Base-by-base conservation (phyloP, 495 filamentous ascomycete species). In the Chaetomium cochliodes region DNA sequence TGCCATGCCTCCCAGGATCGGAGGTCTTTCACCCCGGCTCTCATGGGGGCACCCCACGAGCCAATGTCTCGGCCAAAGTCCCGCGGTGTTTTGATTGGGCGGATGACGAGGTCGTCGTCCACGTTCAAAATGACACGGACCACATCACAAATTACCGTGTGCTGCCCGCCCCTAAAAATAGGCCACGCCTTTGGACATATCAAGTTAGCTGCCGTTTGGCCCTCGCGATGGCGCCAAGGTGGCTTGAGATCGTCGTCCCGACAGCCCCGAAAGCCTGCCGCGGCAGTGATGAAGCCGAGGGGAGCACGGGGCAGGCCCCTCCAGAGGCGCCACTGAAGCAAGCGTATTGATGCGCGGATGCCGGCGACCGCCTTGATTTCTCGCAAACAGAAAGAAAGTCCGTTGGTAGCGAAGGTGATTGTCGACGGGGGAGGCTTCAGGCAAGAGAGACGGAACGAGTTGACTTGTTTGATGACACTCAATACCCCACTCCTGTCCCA, bases 181-280 rank as follows among this genome's bases (percentile, higher is more conserved):
- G 65, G 41, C 22, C 47, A 61, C 65, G 65, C 55, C 56, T 64
- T 49, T 56, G 46, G 46, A 62, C 65, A 39, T 23, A 60, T 64
- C 50, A 39, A 64, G 65, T 33, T 67, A 67, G 65, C 56, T 64
- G 65, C 65, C 65, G 65, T 64, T 64, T 67, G 47, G 60, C 42
- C 54, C 33, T 42, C 9, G 15, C 37, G 49, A 60, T 54, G 55
- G 54, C 56, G 65, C 54, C 65, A 18, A 56, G 54, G 20, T 55
- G 65, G 65, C 60, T 55, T 55, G 61, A 25, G 62, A 59, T 60
- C 65, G 50, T 50, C 65, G 42, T 49, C 33, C 42, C 44, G 39
- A 60, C 51, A 26, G 25, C 49, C 50, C 49, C 56, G 41, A 41
- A 64, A 37, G 13, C 20, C 12, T 30, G 41, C 41, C 53, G 57